Conservation (phyloP, 1,284 basidiomycete species). For the Ceratobasidium sp. region DNA sequence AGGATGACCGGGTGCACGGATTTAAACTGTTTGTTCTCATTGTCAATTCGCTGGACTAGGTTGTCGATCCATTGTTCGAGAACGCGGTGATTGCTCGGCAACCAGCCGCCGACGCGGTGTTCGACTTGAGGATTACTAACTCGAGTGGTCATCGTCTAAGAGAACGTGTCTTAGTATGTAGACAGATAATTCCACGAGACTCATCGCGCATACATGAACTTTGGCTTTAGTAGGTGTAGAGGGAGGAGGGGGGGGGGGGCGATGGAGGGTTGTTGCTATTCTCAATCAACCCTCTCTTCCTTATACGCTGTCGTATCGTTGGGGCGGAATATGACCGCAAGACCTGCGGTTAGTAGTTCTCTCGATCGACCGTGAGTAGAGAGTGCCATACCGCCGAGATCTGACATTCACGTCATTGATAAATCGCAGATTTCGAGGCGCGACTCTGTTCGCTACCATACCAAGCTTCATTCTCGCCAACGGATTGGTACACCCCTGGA, state of each 20-base stretch:
- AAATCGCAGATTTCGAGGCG: no score
- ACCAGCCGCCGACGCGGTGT: slow-evolving; percentile 42
- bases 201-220: background rate
- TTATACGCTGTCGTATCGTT: background rate
- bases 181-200: background rate
- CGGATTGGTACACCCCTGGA: no score
- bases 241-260: background rate
- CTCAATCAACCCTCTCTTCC: background rate
- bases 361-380: no score
- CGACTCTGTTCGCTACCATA: no score
- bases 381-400: no score
- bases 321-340: no score
- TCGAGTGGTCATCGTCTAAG: background rate
- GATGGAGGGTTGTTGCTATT: background rate
- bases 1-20: slow-evolving; percentile 21
- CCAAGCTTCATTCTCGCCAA: no score
- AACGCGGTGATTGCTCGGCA: slow-evolving; percentile 22
- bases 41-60: slow-evolving; percentile 9
- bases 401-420: no score
- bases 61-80: slow-evolving; percentile 22
- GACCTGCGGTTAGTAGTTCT: no score
- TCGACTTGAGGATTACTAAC: background rate
- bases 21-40: background rate
- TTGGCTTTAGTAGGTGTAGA: background rate
- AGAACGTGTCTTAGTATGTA: background rate